A percentile compares a stretch with the other conserved stretches of the same genome.
Evolutionary conservation across 768 basidiomycete genomes (phyloP).

Genomic region (Panus rudis): DNA sequence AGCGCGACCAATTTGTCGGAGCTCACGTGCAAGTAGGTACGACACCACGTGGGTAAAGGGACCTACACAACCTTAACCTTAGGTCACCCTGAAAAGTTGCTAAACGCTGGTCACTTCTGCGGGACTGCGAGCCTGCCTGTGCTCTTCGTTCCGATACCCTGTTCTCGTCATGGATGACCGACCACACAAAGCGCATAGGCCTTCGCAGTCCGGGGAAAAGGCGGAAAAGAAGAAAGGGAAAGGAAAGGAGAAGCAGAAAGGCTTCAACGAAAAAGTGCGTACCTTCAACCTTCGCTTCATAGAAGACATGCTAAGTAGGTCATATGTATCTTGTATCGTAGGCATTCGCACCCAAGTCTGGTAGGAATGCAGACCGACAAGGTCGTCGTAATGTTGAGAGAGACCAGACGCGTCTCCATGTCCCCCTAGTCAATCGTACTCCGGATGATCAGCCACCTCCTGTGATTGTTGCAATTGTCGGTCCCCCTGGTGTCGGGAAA

Average conservation of each 20-base stretch:
- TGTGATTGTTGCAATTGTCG: constrained; percentile 89
- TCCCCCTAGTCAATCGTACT: constrained; percentile 91
- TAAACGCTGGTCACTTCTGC: background rate
- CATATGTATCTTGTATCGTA: too few relatives aligned
- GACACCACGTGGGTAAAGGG: too few relatives aligned
- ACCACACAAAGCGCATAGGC: constrained; percentile 78
- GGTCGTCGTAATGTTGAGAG: constrained; percentile 87
- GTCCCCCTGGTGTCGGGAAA: constrained; percentile 96
- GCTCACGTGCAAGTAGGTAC: too few relatives aligned
- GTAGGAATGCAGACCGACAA: constrained; percentile 80
- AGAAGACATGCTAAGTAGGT: constrained; percentile 3
- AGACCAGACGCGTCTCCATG: constrained; percentile 92
- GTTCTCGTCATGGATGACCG: constrained; percentile 53
- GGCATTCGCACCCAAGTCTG: constrained; percentile 94
- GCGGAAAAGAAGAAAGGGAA: constrained; percentile 74
- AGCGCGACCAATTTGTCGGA: too few relatives aligned
- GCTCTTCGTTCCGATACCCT: background rate
- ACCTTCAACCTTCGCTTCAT: background rate
- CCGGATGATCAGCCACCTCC: constrained; percentile 90
- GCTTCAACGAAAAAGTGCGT: constrained; percentile 86
- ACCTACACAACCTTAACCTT: background rate
- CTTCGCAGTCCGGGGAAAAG: constrained; percentile 64
- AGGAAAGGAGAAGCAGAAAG: constrained; percentile 62
- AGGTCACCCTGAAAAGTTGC: background rate
- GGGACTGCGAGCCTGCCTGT: too few relatives aligned